Base-by-base conservation (phyloP, 2,329 filamentous ascomycete species). In the Lasiodiplodia sp. region DNA sequence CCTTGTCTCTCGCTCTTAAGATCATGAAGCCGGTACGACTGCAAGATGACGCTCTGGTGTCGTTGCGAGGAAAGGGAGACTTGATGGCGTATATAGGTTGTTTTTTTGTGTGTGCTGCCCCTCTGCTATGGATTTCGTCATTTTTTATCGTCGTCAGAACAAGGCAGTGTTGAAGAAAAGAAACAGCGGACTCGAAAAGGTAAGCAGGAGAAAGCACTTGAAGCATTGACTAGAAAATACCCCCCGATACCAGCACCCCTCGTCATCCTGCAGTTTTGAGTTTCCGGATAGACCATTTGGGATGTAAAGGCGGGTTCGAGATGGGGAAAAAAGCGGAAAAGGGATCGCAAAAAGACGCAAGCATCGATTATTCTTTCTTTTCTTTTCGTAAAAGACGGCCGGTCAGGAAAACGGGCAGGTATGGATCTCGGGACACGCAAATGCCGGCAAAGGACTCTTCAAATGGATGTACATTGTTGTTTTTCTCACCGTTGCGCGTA, bases 141-240 rank as follows among this genome's bases (percentile, higher is more conserved):
- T 38, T 21, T n/a, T 64, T 38, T 31, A 23, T 64, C 57, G 28
- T 60, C 47, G 38, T 37, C 31, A 23, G 44, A 64, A 52, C 28
- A 64, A 52, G 28, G 60, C 47, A 64, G 51, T 16, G 23, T 64
- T 60, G 51, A 38, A 38, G 47, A 25, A 31, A 31, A 25, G 25
- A 40, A 31, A 49, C 34, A 34, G 44, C 21, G 18, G 23, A 23
- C 12, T 14, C 28, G 34, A 23, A 38, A 52, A 52, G 25, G 60
- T 23, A n/a, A 31, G n/a, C 51, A 25, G 40, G 34, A 51, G 47
- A 16, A n/a, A 49, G 51, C n/a, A 51, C 47, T 64, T 31, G 28
- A 52, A 64, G 47, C 60, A 64, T 64, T 63, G 25, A 52, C 44
- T 64, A 64, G 60, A 52, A 64, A 51, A 64, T 64, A 64, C 60